phyloP scores from a whole-genome alignment of 2,329 filamentous ascomycete species.

The Aspergillus fischeri region DNA sequence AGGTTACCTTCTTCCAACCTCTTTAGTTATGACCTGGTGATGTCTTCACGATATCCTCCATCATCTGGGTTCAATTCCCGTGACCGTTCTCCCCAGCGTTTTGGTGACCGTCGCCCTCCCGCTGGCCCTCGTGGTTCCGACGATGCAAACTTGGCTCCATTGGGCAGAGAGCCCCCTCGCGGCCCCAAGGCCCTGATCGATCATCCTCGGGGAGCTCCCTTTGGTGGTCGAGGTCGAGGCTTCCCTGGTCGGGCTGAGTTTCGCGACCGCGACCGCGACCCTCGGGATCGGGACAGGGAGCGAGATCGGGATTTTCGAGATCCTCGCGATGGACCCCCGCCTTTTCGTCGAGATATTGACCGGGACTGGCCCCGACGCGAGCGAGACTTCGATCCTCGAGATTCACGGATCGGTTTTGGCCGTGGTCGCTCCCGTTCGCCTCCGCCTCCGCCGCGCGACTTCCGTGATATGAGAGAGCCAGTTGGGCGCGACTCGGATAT shows the following conservation, averaged over 20 bases:
- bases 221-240: constrained; percentile 44
- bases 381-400: constrained; percentile 43
- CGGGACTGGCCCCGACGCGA: constrained; percentile 46
- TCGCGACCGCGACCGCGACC: constrained; percentile 58
- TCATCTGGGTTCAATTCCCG: constrained; percentile 60
- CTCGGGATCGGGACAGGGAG: constrained; percentile 46
- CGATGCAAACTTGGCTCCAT: constrained; percentile 53
- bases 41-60: constrained; percentile 60
- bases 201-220: constrained; percentile 52
- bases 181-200: constrained; percentile 78
- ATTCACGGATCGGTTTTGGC: constrained; percentile 41
- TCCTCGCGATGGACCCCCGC: constrained; percentile 33
- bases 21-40: constrained; percentile 39
- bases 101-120: constrained; percentile 65
- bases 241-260: constrained; percentile 31
- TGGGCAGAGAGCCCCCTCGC: constrained; percentile 68
- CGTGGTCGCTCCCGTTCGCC: constrained; percentile 45
- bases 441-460: constrained; percentile 32
- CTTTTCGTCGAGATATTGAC: constrained; percentile 40
- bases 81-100: constrained; percentile 67
- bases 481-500: constrained; percentile 36
- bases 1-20: constrained; percentile 14
- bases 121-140: constrained; percentile 51
- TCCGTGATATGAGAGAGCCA: constrained; percentile 36
- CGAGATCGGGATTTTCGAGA: constrained; percentile 39